Percentiles rank a stretch among this genome's conserved stretches.
phyloP scores from a whole-genome alignment of 768 basidiomycete genomes.

The Psilocybe azurescens region DNA sequence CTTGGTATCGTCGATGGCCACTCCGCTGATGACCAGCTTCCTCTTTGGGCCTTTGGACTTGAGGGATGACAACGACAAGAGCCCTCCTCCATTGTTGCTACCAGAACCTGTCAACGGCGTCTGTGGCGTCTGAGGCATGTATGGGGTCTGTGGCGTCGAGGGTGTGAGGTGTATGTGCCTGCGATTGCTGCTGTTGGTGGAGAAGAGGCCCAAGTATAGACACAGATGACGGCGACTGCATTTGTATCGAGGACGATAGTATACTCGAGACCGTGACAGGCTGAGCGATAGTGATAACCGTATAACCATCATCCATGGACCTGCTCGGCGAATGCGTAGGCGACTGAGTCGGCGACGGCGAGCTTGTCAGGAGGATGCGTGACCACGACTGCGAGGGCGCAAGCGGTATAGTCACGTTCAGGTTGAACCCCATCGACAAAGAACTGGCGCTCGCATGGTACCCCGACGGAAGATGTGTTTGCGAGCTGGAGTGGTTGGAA shows the following conservation, averaged over 20 bases:
- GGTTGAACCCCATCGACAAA: neutral
- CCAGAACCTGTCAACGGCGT: too few relatives aligned
- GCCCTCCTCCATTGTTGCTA: too few relatives aligned
- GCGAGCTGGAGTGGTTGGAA: too few relatives aligned
- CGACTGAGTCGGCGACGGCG: neutral
- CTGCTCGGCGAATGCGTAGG: neutral
- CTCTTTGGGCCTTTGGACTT: slow-evolving; percentile 26
- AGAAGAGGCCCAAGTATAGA: neutral
- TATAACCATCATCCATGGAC: neutral
- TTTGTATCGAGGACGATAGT: neutral
- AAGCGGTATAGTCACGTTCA: neutral
- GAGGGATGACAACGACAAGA: too few relatives aligned
- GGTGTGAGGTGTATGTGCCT: neutral
- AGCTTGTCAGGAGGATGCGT: neutral
- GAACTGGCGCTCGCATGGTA: too few relatives aligned
- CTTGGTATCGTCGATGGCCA: slow-evolving; percentile 30
- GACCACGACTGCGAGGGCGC: neutral
- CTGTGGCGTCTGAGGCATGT: too few relatives aligned
- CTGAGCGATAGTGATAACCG: neutral
- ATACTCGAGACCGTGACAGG: neutral
- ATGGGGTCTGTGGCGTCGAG: too few relatives aligned
- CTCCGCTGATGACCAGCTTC: slow-evolving; percentile 38
- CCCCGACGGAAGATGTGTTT: too few relatives aligned
- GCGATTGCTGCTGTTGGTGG: too few relatives aligned
- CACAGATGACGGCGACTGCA: neutral